Base-by-base conservation (phyloP, 768 basidiomycete genomes). In the Tricholomella constricta region DNA sequence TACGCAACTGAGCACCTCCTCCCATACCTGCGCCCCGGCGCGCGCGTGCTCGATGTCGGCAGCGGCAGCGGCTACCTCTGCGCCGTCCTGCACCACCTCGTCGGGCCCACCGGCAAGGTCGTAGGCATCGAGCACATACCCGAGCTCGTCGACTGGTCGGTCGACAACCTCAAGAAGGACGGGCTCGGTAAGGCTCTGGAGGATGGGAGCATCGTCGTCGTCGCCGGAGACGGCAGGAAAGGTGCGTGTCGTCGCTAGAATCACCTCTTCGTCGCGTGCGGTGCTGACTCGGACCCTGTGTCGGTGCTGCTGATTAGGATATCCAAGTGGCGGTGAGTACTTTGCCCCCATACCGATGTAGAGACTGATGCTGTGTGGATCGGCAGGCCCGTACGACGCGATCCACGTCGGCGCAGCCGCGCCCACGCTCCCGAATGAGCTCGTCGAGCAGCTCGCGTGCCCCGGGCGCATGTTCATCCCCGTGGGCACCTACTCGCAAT, bases 381-480 rank as follows among this genome's bases (percentile, higher is more conserved):
- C 11, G 15, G 23, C 54, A 83, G 86, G 78, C 3, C 89, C 88
- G 0, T 93, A 85, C 64, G 81, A 92, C 55, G 87, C 84, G 0
- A 97, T 98, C 45, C 95, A 98, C 60, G 95, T 98, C 32, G 96
- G 96, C 3, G 96, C 96, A 0, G 95, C 96, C 0, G 86, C 95
- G 0, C 88, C 91, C 0, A 76, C 63, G 0, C 70, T 94, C 12
- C 94, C 95, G 0, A 67, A 79, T 19, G 68, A 78, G 0, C 80
- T 98, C 1, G 68, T 98, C 25, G 83, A 89, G 12, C 94, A 96
- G 62, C 83, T 94, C 2, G 85, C 85, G 23, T 65, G 68, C 2
- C 88, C 88, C 0, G 90, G 90, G 14, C 74, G 85, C 47, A 93
- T 98, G 88, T 95, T 98, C 72, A 91, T 98, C 47, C 95, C 95